Percentiles rank a stretch among this genome's conserved stretches.
These are phyloP conservation scores for Paecilomyces sp. DNA, from an alignment of 2,329 filamentous ascomycete genomes.

Conservation along the genomic window DNA sequence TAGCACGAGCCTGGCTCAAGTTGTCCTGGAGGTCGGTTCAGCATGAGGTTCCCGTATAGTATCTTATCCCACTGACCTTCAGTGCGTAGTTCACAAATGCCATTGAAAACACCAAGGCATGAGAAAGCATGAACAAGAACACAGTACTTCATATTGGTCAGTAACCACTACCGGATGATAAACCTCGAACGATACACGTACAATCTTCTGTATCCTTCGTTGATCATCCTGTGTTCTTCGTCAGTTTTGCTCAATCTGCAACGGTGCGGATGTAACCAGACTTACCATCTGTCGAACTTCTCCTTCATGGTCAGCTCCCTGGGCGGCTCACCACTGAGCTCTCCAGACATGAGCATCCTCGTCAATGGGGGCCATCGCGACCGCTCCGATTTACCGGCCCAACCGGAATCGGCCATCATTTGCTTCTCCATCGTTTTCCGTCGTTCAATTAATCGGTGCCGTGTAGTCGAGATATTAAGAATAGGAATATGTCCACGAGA, in stretches of 20 bases:
- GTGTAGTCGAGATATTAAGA: neutral
- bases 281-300: slow-evolving; percentile 64
- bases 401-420: slow-evolving; percentile 9
- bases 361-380: slow-evolving; percentile 77
- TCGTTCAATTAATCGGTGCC: neutral
- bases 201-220: slow-evolving; percentile 76
- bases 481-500: neutral
- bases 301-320: slow-evolving; percentile 62
- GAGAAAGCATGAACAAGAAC: slow-evolving; percentile 64
- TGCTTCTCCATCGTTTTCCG: slow-evolving; percentile 11
- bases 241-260: slow-evolving; percentile 3
- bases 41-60: neutral
- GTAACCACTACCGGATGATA: slow-evolving; percentile 16
- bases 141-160: slow-evolving; percentile 54
- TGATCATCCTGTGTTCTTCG: slow-evolving; percentile 60
- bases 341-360: slow-evolving; percentile 73
- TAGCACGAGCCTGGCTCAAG: slow-evolving; percentile 56
- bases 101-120: slow-evolving; percentile 71
- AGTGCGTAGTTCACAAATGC: slow-evolving; percentile 72
- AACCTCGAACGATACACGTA: slow-evolving; percentile 39
- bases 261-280: neutral
- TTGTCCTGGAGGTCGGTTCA: slow-evolving; percentile 46
- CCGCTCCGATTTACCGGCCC: slow-evolving; percentile 52
- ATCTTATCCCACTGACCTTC: slow-evolving; percentile 41
- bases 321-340: slow-evolving; percentile 69